Base-by-base conservation (phyloP, 805 yeast genomes). In the Saccharomycopsis sp. region DNA sequence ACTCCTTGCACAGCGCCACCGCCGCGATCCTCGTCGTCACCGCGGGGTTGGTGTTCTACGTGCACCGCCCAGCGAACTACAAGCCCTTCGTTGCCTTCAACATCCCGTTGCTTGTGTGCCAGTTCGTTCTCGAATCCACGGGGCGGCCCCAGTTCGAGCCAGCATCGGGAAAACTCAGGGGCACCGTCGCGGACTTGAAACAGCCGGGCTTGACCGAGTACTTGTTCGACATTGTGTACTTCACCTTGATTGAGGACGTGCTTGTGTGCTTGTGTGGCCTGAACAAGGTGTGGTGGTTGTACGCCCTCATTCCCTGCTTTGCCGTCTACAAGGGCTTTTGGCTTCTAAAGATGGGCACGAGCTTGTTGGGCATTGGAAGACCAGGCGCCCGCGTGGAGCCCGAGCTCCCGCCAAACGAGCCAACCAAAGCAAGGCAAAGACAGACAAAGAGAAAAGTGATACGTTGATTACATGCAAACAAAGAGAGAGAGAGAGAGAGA, bases 141-240 rank as follows among this genome's bases (percentile, higher is more conserved):
- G 86, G 85, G 3, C 59, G 86, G 41, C 88, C 89, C 2, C 58
- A 46, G 23, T 78, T 63, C 52, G 43, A 33, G 4, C 13, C 64
- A 12, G 53, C 51, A 1, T 69, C 69, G 34, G 69, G 69, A 2
- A 65, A 66, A 39, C 60, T 80, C 36, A 53, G 69, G 2, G 60
- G 57, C 9, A 56, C 81, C 1, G 89, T 88, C 2, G 71, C 68
- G 22, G 83, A 82, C 51, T 65, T 81, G 44, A 58, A 58, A 41
- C 82, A 73, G 45, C 53, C 58, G 3, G 92, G 92, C 0, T 62
- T 82, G 30, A 77, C 77, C 29, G 89, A 82, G 57, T 80, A 77
- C 62, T 61, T 80, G 65, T 77, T 77, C 53, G 92, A 82, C 53
- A 56, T 80, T 9, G 61, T 82, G 45, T 81, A 81, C 53, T 56